phyloP scores from a whole-genome alignment of 805 yeast genomes.

The Suhomyces tanzawaensis region DNA sequence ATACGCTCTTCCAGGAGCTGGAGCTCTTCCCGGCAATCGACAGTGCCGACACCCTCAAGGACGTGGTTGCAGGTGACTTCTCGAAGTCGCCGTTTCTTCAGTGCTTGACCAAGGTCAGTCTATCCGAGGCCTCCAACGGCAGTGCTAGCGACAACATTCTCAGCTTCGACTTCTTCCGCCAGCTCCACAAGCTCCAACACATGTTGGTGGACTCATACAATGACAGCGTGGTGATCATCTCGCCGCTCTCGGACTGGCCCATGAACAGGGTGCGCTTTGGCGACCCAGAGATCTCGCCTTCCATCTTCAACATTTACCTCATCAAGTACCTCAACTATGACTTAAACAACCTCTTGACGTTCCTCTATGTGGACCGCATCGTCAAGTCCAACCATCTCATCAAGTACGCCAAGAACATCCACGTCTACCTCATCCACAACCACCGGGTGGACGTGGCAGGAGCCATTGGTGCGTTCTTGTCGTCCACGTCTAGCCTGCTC shows the following conservation, averaged over 20 bases:
- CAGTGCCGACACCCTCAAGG: not conserved
- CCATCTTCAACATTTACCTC: slow-evolving; percentile 7
- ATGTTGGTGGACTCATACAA: not conserved
- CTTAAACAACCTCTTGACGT: slow-evolving; percentile 18
- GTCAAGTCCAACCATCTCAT: slow-evolving; percentile 28
- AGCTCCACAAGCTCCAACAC: slow-evolving; percentile 10
- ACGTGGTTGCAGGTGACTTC: not conserved
- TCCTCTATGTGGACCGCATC: slow-evolving; percentile 26
- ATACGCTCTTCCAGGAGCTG: not conserved
- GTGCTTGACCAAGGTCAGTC: slow-evolving; percentile 7
- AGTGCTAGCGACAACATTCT: slow-evolving; percentile 10
- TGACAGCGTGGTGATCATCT: not conserved
- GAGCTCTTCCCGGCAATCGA: not conserved
- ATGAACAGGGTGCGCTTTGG: not conserved
- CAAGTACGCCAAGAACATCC: slow-evolving; percentile 21
- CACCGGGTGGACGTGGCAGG: not conserved
- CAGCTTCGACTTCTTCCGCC: slow-evolving; percentile 11
- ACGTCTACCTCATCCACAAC: slow-evolving; percentile 22
- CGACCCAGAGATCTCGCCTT: not conserved
- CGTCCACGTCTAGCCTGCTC: too few relatives aligned
- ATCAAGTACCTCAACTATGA: slow-evolving; percentile 26
- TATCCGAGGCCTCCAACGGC: slow-evolving; percentile 5
- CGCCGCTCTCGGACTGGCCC: slow-evolving; percentile 6
- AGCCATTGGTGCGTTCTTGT: not conserved
- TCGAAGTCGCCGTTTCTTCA: not conserved